phyloP scores from a whole-genome alignment of 768 basidiomycete genomes.

The Russula olivacea region DNA sequence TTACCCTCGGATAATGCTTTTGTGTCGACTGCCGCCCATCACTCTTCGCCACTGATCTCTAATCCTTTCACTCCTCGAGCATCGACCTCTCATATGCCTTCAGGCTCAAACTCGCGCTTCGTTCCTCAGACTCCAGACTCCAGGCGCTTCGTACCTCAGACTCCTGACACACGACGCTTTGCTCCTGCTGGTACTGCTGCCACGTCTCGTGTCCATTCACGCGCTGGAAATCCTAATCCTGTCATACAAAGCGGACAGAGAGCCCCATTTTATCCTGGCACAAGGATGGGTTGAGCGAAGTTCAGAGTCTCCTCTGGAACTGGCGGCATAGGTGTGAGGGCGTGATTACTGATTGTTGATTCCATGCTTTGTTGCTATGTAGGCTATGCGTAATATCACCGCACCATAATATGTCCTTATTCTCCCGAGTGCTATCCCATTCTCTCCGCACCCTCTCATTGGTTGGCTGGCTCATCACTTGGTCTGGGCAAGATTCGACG shows the following conservation, averaged over 20 bases:
- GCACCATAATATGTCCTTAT: neutral
- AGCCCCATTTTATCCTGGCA: slow-evolving; percentile 46
- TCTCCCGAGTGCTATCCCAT: neutral
- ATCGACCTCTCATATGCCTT: slow-evolving; percentile 10
- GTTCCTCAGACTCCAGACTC: slow-evolving; percentile 24
- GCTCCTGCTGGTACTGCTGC: slow-evolving; percentile 12
- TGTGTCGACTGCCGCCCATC: neutral
- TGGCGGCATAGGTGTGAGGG: neutral
- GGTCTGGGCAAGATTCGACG: neutral
- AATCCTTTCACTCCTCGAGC: slow-evolving; percentile 16
- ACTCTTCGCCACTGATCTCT: neutral
- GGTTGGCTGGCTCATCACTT: neutral
- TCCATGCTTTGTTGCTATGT: neutral
- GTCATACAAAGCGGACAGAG: slow-evolving; percentile 37
- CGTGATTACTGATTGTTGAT: neutral
- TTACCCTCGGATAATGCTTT: neutral
- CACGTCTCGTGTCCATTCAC: slow-evolving; percentile 21
- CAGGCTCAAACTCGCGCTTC: slow-evolving; percentile 8
- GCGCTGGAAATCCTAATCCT: slow-evolving; percentile 19
- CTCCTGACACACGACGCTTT: slow-evolving; percentile 23
- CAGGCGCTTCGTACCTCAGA: slow-evolving; percentile 23
- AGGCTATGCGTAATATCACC: neutral
- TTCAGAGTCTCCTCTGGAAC: neutral
- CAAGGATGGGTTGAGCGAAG: slow-evolving; percentile 24
- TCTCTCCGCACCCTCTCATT: neutral